Conservation (phyloP, 169 alveolate species). For the Perkinsus olseni region DNA sequence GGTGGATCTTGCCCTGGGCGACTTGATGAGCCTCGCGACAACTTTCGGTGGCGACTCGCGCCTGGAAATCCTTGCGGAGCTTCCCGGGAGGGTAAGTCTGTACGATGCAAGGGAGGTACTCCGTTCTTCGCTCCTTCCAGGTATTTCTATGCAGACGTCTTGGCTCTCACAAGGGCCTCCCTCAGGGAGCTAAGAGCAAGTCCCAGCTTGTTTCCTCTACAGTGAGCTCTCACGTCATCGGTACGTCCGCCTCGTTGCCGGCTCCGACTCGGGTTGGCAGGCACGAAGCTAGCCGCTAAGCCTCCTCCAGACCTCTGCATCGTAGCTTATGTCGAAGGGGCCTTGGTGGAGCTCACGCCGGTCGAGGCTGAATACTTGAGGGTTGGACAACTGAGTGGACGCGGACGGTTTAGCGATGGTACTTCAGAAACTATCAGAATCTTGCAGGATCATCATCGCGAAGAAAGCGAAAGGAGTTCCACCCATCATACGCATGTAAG, state of each 20-base stretch:
- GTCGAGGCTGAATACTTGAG: neutral
- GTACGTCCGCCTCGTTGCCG: neutral
- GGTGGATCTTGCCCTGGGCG: neutral
- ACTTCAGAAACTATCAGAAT: neutral
- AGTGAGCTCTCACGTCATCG: neutral
- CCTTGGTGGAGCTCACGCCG: neutral
- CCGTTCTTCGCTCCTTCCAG: neutral
- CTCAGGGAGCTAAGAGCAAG: neutral
- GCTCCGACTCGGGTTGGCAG: neutral
- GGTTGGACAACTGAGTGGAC: neutral
- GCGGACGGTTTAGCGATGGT: neutral
- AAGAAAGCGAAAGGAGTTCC: neutral
- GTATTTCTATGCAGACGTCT: neutral
- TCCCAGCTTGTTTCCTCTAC: neutral
- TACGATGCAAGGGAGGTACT: neutral
- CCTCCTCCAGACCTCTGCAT: neutral
- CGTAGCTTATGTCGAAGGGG: neutral
- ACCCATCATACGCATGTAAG: neutral
- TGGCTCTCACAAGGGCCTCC: neutral
- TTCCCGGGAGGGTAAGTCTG: neutral
- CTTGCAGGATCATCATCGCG: neutral
- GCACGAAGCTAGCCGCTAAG: neutral
- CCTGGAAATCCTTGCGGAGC: neutral
- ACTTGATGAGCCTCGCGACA: neutral
- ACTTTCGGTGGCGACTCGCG: neutral